These are phyloP conservation scores for Spiromastix sp. DNA, from an alignment of 2,329 filamentous ascomycete genomes.

Conservation along the genomic window DNA sequence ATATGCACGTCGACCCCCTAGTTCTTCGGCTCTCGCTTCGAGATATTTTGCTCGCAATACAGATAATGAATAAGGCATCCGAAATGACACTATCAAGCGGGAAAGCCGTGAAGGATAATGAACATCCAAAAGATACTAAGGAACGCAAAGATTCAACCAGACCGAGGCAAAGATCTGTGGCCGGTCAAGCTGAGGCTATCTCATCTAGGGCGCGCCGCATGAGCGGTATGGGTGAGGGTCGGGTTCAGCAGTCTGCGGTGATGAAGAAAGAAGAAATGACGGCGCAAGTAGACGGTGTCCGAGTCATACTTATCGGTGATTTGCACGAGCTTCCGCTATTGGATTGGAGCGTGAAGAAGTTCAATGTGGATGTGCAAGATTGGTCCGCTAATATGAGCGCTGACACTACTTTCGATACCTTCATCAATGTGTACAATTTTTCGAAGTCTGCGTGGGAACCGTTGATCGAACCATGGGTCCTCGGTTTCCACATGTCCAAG, in stretches of 20 bases:
- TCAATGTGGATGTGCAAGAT: slow-evolving; percentile 72
- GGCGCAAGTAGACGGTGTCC: slow-evolving; percentile 76
- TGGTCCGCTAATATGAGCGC: slow-evolving; percentile 85
- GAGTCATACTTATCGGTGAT: slow-evolving; percentile 90
- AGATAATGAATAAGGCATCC: slow-evolving; percentile 83
- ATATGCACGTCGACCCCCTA: slow-evolving; percentile 80
- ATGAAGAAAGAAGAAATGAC: slow-evolving; percentile 69
- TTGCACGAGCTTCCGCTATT: slow-evolving; percentile 90
- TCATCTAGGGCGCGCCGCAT: neutral
- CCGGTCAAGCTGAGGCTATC: neutral
- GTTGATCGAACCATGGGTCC: slow-evolving; percentile 86
- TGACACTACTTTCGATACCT: slow-evolving; percentile 83
- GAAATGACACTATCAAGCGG: slow-evolving; percentile 58
- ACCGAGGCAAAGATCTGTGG: slow-evolving; percentile 1
- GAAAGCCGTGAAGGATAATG: slow-evolving; percentile 41
- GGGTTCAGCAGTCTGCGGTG: slow-evolving; percentile 36
- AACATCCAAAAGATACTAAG: slow-evolving; percentile 41
- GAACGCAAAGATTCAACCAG: slow-evolving; percentile 2
- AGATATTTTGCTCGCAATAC: slow-evolving; percentile 86
- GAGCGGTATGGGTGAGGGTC: neutral
- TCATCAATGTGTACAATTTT: slow-evolving; percentile 97
- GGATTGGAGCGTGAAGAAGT: slow-evolving; percentile 86
- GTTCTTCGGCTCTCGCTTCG: slow-evolving; percentile 82
- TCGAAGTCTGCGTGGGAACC: slow-evolving; percentile 98
- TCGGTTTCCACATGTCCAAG: slow-evolving; percentile 81